phyloP scores from a whole-genome alignment of 75 land plant species.

The Pinus tabuliformis region DNA sequence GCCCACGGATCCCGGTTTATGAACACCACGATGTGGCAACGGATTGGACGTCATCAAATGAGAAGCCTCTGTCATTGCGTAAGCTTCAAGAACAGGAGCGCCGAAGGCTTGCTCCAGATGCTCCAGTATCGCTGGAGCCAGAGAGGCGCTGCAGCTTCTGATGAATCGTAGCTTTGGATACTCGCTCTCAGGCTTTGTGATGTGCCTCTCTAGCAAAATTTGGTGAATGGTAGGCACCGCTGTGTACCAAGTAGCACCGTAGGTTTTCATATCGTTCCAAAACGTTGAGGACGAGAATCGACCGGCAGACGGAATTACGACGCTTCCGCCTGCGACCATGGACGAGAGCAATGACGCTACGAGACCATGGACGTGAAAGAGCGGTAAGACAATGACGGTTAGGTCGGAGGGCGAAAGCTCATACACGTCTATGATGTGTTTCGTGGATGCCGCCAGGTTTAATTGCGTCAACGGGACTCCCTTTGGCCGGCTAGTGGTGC shows the following conservation, averaged over 20 bases:
- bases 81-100: slow-evolving; percentile 58
- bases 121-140: slow-evolving; percentile 39
- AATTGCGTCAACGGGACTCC: slow-evolving; percentile 47
- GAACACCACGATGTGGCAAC: slow-evolving; percentile 63
- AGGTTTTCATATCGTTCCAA: background rate
- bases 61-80: too few relatives aligned
- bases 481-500: slow-evolving; percentile 71
- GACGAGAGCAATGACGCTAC: slow-evolving; percentile 64
- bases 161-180: slow-evolving; percentile 92
- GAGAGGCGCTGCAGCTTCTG: slow-evolving; percentile 39
- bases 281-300: slow-evolving; percentile 44
- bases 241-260: slow-evolving; percentile 91
- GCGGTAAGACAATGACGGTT: too few relatives aligned
- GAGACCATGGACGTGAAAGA: slow-evolving; percentile 82
- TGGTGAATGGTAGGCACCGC: slow-evolving; percentile 98
- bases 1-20: slow-evolving; percentile 65
- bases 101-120: slow-evolving; percentile 74
- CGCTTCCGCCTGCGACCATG: slow-evolving; percentile 68
- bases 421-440: slow-evolving; percentile 52
- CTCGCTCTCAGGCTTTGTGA: slow-evolving; percentile 32
- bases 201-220: slow-evolving; percentile 25
- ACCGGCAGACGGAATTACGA: slow-evolving; percentile 75
- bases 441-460: slow-evolving; percentile 72
- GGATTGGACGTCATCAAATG: too few relatives aligned
- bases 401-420: too few relatives aligned